Percentiles rank a stretch among this genome's conserved stretches.
phyloP scores from a whole-genome alignment of 768 basidiomycete genomes.

The Cubamyces sp. region DNA sequence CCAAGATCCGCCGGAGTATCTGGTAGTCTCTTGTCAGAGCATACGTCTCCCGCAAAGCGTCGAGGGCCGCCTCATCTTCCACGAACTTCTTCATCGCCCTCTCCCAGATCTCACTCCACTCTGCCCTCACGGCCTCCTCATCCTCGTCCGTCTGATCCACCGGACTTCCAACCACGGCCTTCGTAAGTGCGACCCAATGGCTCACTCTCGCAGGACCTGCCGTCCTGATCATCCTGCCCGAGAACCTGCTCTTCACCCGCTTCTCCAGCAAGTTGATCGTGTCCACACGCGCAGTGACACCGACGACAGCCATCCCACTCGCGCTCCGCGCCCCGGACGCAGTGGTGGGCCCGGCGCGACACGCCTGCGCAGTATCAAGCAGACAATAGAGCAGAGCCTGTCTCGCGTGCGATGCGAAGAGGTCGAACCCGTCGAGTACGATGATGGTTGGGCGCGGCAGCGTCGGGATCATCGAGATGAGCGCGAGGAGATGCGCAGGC shows the following conservation, averaged over 20 bases:
- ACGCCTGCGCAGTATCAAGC: constrained; percentile 90
- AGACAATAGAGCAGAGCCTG: constrained; percentile 95
- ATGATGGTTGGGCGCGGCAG: constrained; percentile 81
- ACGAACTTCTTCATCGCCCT: constrained; percentile 60
- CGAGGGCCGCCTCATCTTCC: constrained; percentile 47
- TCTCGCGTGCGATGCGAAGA: constrained; percentile 89
- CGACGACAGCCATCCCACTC: constrained; percentile 83
- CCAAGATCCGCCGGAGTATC: constrained; percentile 62
- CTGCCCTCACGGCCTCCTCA: constrained; percentile 36
- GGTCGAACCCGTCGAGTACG: constrained; percentile 90
- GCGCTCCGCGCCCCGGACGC: not conserved
- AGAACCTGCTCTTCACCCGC: constrained; percentile 96
- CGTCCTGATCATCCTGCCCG: constrained; percentile 84
- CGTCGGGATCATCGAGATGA: constrained; percentile 79
- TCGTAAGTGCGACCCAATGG: constrained; percentile 56
- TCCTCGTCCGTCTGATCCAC: constrained; percentile 9
- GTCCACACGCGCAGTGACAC: constrained; percentile 85
- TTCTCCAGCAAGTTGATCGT: constrained; percentile 91
- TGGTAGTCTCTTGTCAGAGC: constrained; percentile 62
- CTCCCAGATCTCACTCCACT: constrained; percentile 69
- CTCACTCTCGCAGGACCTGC: constrained; percentile 56
- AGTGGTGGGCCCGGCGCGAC: constrained; percentile 58
- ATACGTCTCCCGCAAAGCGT: constrained; percentile 60
- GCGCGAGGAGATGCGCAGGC: constrained; percentile 68
- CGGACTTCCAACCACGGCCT: constrained; percentile 46